Conservation (phyloP, 495 filamentous ascomycete species). For the Aspergillus cavernicola region DNA sequence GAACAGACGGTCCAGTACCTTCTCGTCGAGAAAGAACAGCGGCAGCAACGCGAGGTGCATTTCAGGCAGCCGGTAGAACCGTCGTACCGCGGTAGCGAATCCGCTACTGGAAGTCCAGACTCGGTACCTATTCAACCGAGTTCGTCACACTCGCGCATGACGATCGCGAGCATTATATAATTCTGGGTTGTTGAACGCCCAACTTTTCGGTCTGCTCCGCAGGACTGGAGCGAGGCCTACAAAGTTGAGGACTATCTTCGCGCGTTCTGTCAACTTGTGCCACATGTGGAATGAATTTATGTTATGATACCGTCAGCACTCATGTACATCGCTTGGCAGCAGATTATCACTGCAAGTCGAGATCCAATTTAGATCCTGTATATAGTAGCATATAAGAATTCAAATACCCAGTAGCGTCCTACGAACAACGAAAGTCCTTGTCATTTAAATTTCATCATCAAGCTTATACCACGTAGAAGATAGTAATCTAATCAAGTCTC, state of each 20-base stretch:
- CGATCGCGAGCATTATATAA: conserved; percentile 75
- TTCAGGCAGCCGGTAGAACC: conserved; percentile 22
- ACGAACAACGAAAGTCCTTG: no score
- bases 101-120: conserved; percentile 36
- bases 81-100: conserved; percentile 30
- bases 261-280: no score
- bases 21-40: conserved; percentile 23
- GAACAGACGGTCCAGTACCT: conserved; percentile 48
- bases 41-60: conserved; percentile 12
- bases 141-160: conserved; percentile 58
- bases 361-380: conserved; percentile 4
- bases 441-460: not conserved
- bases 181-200: not conserved
- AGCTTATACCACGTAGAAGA: no score
- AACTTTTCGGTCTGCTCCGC: not conserved
- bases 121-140: conserved; percentile 33
- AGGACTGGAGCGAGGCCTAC: not conserved
- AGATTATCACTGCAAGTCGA: no score
- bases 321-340: no score
- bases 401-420: no score
- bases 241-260: no score
- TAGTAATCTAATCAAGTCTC: conserved; percentile 81
- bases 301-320: no score
- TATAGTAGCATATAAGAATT: not conserved
- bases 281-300: conserved; percentile 2